A percentile compares a stretch with the other conserved stretches of the same genome.
These are phyloP conservation scores for Diophrys sp. DNA, from an alignment of 73 alveolate species.

Conservation along the genomic window DNA sequence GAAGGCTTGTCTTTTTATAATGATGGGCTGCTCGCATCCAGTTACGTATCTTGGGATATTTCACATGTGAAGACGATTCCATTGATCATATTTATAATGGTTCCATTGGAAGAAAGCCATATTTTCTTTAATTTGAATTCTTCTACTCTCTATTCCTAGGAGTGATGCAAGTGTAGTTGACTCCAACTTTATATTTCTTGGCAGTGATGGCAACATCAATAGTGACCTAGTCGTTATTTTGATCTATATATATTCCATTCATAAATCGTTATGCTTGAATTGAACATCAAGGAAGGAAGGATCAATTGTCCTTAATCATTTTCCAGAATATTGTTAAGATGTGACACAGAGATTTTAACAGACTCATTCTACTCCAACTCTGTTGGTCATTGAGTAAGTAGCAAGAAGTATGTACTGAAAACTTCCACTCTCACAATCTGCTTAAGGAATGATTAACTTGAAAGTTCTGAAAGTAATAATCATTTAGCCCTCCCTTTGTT, in stretches of 20 bases:
- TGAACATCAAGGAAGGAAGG: constrained; percentile 55
- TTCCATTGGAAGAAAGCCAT: constrained; percentile 92
- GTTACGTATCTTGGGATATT: constrained; percentile 84
- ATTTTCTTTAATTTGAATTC: constrained; percentile 80
- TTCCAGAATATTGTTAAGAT: no score
- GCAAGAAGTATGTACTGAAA: no score
- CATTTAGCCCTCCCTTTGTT: no score
- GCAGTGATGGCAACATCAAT: constrained; percentile 71
- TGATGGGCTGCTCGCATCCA: constrained; percentile 85
- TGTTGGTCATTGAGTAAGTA: no score
- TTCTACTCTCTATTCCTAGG: constrained; percentile 77
- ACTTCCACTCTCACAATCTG: no score
- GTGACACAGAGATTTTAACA: no score
- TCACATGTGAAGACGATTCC: no score
- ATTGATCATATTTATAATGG: no score
- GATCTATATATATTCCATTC: constrained; percentile 71
- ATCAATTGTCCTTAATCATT: constrained; percentile 33
- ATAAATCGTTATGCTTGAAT: constrained; percentile 64
- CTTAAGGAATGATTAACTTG: no score
- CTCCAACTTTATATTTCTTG: constrained; percentile 63
- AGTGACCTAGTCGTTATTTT: constrained; percentile 76
- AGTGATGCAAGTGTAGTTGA: constrained; percentile 72
- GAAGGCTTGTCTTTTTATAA: constrained; percentile 82
- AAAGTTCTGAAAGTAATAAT: no score
- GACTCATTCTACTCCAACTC: no score